Percentiles rank a stretch among this genome's conserved stretches.
phyloP scores from a whole-genome alignment of 176 grass and related monocot species.

The Calamus simplicifolius region DNA sequence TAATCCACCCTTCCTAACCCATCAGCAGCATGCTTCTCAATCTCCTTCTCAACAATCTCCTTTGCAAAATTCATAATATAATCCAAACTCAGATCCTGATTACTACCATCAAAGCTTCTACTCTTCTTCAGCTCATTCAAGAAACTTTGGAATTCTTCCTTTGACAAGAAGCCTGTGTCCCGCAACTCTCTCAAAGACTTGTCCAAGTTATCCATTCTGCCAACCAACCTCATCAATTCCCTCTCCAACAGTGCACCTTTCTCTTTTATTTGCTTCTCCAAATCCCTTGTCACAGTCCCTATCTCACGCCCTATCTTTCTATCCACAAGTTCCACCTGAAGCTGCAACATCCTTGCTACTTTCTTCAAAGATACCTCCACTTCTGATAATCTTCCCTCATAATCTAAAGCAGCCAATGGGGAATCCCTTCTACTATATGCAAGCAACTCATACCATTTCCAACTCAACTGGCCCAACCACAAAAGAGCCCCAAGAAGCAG shows the following conservation, averaged over 20 bases:
- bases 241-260: conserved; percentile 35
- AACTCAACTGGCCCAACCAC: conserved; percentile 52
- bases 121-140: conserved; percentile 41
- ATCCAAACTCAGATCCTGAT: conserved; percentile 38
- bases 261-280: conserved; percentile 45
- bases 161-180: conserved; percentile 37
- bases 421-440: conserved; percentile 1
- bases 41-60: conserved; percentile 64
- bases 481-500: conserved; percentile 37
- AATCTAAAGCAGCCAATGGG: conserved; percentile 28
- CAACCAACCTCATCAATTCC: conserved; percentile 37
- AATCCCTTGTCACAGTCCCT: conserved; percentile 24
- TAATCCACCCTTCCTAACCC: conserved; percentile 85
- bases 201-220: conserved; percentile 33
- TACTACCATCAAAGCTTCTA: conserved; percentile 3
- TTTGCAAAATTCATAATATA: conserved; percentile 53
- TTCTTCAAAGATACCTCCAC: conserved; percentile 9
- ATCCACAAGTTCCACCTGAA: conserved; percentile 28
- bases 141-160: conserved; percentile 54
- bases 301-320: conserved; percentile 65
- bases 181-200: conserved; percentile 45
- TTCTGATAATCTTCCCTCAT: conserved; percentile 26
- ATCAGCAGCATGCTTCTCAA: conserved; percentile 84
- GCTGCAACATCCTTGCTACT: conserved; percentile 3
- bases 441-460: conserved; percentile 37